These are phyloP conservation scores for Apophysomyces elegans DNA, from an alignment of 371 early-diverging fungal genomes.

Conservation along the genomic window DNA sequence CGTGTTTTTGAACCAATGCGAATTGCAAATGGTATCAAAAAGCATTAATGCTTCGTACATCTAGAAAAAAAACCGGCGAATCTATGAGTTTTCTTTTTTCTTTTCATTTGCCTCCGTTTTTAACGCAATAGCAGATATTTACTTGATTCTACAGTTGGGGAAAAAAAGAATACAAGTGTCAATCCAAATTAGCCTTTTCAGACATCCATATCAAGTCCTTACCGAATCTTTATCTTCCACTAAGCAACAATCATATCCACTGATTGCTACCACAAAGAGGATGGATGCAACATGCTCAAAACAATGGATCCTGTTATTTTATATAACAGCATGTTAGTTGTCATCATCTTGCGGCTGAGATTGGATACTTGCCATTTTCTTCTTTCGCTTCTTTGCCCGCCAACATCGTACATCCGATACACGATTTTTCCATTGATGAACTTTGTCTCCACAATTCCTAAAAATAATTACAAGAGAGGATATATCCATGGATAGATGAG, in stretches of 20 bases:
- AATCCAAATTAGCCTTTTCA: no score
- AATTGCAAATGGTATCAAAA: conserved; percentile 80
- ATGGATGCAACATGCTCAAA: conserved; percentile 95
- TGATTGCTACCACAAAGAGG: conserved; percentile 89
- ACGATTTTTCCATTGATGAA: conserved; percentile 82
- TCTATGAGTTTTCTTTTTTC: background rate
- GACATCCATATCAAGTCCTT: conserved; percentile 15
- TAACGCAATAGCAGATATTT: no score
- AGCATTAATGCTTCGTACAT: conserved; percentile 61
- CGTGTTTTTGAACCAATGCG: conserved; percentile 78
- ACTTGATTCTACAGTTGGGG: background rate
- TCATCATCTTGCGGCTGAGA: background rate
- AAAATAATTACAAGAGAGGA: background rate
- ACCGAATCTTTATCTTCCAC: conserved; percentile 93
- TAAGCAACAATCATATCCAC: conserved; percentile 93
- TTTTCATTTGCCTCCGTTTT: no score
- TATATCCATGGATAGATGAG: background rate
- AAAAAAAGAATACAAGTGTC: no score
- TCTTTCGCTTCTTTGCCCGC: conserved; percentile 91
- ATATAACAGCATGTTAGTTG: background rate
- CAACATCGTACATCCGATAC: conserved; percentile 94
- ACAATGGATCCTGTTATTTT: conserved; percentile 75
- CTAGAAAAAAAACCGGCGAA: conserved; percentile 27
- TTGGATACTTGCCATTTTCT: conserved; percentile 74
- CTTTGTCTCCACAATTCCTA: conserved; percentile 85